Evolutionary conservation across 164 flowering plant genomes (phyloP), one percentile per base, ranked within the genome.

Genomic region (Aristolochia fimbriata): DNA sequence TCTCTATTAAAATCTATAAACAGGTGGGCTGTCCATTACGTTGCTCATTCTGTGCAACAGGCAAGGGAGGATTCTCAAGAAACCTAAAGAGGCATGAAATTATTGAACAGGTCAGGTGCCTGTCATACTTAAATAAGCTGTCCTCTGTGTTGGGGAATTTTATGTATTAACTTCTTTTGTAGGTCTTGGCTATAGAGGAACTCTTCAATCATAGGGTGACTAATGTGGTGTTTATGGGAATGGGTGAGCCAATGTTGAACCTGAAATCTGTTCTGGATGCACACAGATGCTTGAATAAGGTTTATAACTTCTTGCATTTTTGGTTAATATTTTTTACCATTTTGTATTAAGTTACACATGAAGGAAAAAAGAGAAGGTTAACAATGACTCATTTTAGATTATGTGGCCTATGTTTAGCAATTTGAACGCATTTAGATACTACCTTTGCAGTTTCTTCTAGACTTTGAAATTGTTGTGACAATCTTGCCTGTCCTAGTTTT

Each of bases 241-340:
- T 94, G 99, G 99, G 99, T 24, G 99, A 94, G 72, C 99, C 97
- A 31, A 88, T 94, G 99, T 67, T 94, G 73, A 94, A 94, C 70
- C 56, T 94, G 70, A 94, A 91, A 61, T 72, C 91, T 33, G 96
- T 94, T 63, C 76, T 91, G 72, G 99, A 80, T 62, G 97, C 97
- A 53, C 99, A 94, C 60, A 81, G 80, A 31, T 85, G 93, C 75
- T 67, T 90, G 73, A 90, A 88, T 72, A 81, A 88, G 93, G 96
- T 88, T 19, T 31, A 19, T 22, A 17, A 23, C 23, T 47, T 8
- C 20, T 15, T 47, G 10, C 62, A 47, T 47, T 25, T 51, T 12
- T 31, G 37, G 7, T 46, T 15, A 27, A 15, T 55, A 27, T 15
- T 9, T 17, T 57, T 33, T 57, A 14, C 25, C 37, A 55, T 22